Conservation (phyloP, 2,329 filamentous ascomycete species). For the Colletotrichum nymphaeae region DNA sequence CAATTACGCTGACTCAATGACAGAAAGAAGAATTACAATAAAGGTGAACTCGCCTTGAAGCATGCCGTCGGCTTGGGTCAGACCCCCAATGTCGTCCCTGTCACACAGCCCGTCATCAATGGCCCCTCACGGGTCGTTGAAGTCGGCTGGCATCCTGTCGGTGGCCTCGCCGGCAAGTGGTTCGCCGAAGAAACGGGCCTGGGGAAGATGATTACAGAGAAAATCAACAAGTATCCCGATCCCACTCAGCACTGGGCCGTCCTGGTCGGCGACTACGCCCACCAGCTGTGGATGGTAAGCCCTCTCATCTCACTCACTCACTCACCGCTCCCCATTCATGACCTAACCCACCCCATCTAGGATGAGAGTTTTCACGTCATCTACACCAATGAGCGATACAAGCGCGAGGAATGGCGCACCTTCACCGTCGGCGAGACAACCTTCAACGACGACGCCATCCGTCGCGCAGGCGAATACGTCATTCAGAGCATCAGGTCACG, state of each 20-base stretch:
- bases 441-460: slow-evolving; percentile 65
- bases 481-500: slow-evolving; percentile 63
- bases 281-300: slow-evolving; percentile 70
- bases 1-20: slow-evolving; percentile 36
- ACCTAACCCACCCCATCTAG: slow-evolving; percentile 38
- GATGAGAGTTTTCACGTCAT: slow-evolving; percentile 68
- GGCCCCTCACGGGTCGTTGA: slow-evolving; percentile 56
- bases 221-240: slow-evolving; percentile 65
- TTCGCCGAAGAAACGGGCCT: slow-evolving; percentile 66
- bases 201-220: slow-evolving; percentile 66
- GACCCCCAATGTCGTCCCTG: slow-evolving; percentile 56
- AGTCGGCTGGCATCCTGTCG: slow-evolving; percentile 70
- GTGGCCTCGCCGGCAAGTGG: slow-evolving; percentile 67
- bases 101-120: slow-evolving; percentile 49
- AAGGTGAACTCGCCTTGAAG: slow-evolving; percentile 53
- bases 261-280: slow-evolving; percentile 64
- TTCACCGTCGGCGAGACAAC: slow-evolving; percentile 63
- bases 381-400: slow-evolving; percentile 63
- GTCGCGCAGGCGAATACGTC: slow-evolving; percentile 61
- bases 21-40: slow-evolving; percentile 48
- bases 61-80: slow-evolving; percentile 56
- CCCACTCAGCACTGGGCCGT: slow-evolving; percentile 72
- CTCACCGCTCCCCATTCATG: neutral
- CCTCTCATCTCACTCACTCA: neutral
- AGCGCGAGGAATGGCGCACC: slow-evolving; percentile 60